Evolutionary conservation across 108 stramenopile genomes (phyloP).

Genomic region (Cyclotella sp.): DNA sequence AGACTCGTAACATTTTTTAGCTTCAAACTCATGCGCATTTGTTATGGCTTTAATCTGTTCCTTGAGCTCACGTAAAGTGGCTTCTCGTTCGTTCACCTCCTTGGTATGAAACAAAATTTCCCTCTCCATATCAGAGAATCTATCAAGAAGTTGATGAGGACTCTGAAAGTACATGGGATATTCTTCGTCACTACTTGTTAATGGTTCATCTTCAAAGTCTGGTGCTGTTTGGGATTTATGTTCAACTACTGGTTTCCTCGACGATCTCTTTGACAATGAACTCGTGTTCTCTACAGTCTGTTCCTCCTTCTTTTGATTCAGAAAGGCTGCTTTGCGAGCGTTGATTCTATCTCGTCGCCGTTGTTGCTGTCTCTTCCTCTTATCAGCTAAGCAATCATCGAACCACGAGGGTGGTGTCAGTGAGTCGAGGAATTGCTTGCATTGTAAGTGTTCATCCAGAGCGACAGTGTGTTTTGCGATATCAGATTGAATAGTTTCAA

Average conservation of each 20-base stretch:
- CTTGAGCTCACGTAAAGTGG: conserved; percentile 1
- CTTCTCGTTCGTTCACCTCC: background rate
- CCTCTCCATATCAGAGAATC: background rate
- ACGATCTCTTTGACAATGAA: background rate
- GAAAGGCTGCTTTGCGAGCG: conserved; percentile 11
- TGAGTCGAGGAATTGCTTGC: conserved; percentile 12
- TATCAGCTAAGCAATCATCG: conserved; percentile 5
- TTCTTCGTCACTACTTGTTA: conserved; percentile 28
- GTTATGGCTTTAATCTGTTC: background rate
- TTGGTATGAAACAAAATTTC: background rate
- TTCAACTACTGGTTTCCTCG: background rate
- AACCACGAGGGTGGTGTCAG: conserved; percentile 13
- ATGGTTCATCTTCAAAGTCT: conserved; percentile 21
- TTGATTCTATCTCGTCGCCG: conserved; percentile 18
- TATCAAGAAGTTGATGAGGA: background rate
- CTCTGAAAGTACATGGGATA: conserved; percentile 17
- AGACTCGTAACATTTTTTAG: background rate
- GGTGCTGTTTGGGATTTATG: background rate
- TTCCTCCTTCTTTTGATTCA: background rate
- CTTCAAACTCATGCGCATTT: background rate
- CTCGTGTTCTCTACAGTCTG: background rate
- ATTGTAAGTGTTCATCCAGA: background rate
- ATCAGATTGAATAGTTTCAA: background rate
- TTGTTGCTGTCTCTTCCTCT: conserved; percentile 16
- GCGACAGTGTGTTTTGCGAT: background rate